phyloP scores from a whole-genome alignment of 2,329 filamentous ascomycete species.

The Microsporum canis region DNA sequence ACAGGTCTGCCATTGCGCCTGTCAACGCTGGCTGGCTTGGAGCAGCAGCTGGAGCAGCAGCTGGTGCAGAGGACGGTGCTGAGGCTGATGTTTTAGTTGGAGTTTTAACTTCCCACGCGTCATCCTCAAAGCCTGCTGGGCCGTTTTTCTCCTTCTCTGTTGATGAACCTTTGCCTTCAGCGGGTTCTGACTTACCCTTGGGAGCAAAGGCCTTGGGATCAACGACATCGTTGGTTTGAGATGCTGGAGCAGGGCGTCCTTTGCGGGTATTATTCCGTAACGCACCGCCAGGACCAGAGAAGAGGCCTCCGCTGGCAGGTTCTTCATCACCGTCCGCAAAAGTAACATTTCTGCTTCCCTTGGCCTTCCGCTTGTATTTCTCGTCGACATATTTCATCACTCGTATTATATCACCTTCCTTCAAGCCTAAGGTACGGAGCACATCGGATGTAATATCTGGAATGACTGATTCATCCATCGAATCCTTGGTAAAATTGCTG shows the following conservation, averaged over 20 bases:
- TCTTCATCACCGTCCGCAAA: slow-evolving; percentile 41
- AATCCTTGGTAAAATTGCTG: slow-evolving; percentile 76
- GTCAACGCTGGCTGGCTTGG: slow-evolving; percentile 44
- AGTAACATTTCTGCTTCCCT: slow-evolving; percentile 41
- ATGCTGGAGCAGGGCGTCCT: slow-evolving; percentile 73
- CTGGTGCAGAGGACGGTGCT: slow-evolving; percentile 17
- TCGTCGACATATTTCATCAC: slow-evolving; percentile 81
- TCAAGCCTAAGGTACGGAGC: slow-evolving; percentile 77
- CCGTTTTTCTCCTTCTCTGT: slow-evolving; percentile 41
- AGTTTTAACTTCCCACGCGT: slow-evolving; percentile 94
- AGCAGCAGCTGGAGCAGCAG: slow-evolving; percentile 25
- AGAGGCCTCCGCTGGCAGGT: slow-evolving; percentile 61
- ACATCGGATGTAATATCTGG: slow-evolving; percentile 78
- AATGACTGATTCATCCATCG: slow-evolving; percentile 88
- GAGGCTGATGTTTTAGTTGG: slow-evolving; percentile 43
- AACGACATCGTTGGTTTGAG: slow-evolving; percentile 73
- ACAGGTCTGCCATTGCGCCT: slow-evolving; percentile 58
- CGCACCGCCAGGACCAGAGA: slow-evolving; percentile 83
- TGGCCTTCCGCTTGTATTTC: slow-evolving; percentile 60
- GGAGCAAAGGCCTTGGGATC: slow-evolving; percentile 75
- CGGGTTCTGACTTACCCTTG: slow-evolving; percentile 38
- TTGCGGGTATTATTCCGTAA: slow-evolving; percentile 92
- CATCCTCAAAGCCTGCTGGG: slow-evolving; percentile 71
- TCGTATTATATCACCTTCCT: slow-evolving; percentile 91
- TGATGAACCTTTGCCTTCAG: slow-evolving; percentile 36